Evolutionary conservation across 306 rosid species (phyloP).

Genomic region (Cyamopsis tetragonoloba): DNA sequence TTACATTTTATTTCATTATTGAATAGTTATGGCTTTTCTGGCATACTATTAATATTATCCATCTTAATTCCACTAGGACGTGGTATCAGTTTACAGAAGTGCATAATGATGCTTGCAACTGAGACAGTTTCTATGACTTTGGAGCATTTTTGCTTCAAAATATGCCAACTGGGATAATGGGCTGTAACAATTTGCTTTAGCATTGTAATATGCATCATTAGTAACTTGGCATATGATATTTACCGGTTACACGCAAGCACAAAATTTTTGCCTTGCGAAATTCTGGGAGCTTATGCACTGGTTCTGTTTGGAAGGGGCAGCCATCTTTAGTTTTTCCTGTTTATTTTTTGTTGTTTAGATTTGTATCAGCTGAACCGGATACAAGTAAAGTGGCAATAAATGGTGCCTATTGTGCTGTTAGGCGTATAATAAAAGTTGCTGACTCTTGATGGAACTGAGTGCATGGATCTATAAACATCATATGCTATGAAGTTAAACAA

Average conservation of each 20-base stretch:
- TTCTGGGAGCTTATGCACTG: neutral
- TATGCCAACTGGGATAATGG: conserved; percentile 5
- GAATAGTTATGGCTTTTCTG: neutral
- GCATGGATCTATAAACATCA: neutral
- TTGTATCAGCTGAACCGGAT: conserved; percentile 17
- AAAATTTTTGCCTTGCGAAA: conserved; percentile 4
- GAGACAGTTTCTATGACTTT: neutral
- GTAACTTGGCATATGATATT: conserved; percentile 2
- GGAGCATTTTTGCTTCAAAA: neutral
- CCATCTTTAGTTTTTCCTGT: neutral
- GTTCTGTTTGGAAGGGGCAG: conserved; percentile 2
- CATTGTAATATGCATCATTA: conserved; percentile 7
- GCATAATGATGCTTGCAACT: conserved; percentile 14
- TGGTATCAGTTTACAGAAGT: neutral
- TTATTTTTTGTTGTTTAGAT: neutral
- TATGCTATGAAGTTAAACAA: neutral
- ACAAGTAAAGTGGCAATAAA: neutral
- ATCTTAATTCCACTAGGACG: neutral
- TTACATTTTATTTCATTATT: neutral
- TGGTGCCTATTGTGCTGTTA: conserved; percentile 9
- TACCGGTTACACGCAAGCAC: neutral
- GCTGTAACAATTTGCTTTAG: conserved; percentile 4
- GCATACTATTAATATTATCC: neutral
- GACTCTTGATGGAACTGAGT: neutral
- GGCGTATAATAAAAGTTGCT: neutral